Percentiles rank a stretch among this genome's conserved stretches.
Evolutionary conservation across 139 green algal genomes (phyloP).

Genomic region (Chlamydomonas urium): DNA sequence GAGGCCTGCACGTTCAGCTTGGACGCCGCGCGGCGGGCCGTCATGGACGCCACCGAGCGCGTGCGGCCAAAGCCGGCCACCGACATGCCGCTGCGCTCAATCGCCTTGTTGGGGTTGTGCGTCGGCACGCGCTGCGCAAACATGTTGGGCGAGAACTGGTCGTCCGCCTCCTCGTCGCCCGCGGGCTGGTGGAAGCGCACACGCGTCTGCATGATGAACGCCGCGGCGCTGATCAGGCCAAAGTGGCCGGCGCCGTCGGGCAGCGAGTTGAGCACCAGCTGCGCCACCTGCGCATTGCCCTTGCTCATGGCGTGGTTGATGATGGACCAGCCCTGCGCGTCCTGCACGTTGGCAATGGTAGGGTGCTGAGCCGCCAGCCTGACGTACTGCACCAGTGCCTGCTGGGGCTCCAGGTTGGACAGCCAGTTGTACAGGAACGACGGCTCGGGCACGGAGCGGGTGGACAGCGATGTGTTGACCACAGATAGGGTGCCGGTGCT

Average conservation of each 20-base stretch:
- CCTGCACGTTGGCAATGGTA: constrained; percentile 34
- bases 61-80: not conserved
- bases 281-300: constrained; percentile 36
- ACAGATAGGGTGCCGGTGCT: constrained; percentile 36
- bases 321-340: constrained; percentile 37
- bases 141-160: too few relatives aligned
- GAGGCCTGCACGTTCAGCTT: too few relatives aligned
- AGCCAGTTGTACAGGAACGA: constrained; percentile 48
- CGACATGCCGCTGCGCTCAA: not conserved
- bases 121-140: constrained; percentile 9
- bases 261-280: constrained; percentile 26
- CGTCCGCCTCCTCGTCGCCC: too few relatives aligned
- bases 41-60: not conserved
- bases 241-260: constrained; percentile 12
- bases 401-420: constrained; percentile 24
- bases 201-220: constrained; percentile 16
- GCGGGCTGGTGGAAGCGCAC: not conserved
- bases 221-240: constrained; percentile 38
- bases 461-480: constrained; percentile 16
- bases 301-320: constrained; percentile 29
- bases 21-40: too few relatives aligned
- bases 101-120: not conserved
- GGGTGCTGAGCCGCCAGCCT: constrained; percentile 20
- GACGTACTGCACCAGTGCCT: constrained; percentile 21
- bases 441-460: constrained; percentile 29